These are phyloP conservation scores for Penicillium sp. DNA, from an alignment of 2,329 filamentous ascomycete genomes.

Conservation along the genomic window DNA sequence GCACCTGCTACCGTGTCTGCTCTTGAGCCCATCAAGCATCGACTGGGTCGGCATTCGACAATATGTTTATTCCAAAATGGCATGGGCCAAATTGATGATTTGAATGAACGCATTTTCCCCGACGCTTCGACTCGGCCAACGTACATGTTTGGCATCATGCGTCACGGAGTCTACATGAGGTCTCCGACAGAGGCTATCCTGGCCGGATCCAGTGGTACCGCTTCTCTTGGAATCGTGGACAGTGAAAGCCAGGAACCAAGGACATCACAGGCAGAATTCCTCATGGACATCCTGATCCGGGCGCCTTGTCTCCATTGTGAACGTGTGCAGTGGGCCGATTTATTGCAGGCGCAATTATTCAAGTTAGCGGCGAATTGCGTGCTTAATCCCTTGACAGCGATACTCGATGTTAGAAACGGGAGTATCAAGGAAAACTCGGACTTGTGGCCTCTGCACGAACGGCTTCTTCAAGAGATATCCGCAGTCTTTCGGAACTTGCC, in stretches of 20 bases:
- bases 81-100: constrained; percentile 15
- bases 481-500: constrained; percentile 11
- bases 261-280: neutral
- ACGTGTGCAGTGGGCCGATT: constrained; percentile 9
- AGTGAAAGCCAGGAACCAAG: neutral
- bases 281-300: constrained; percentile 9
- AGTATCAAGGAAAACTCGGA: constrained; percentile 6
- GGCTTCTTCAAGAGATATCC: constrained; percentile 11
- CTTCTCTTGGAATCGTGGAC: constrained; percentile 10
- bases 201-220: constrained; percentile 11
- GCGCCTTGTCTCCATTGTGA: constrained; percentile 11
- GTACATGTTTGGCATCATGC: constrained; percentile 17
- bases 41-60: constrained; percentile 12
- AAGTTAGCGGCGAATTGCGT: constrained; percentile 17
- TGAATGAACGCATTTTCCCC: constrained; percentile 10
- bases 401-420: constrained; percentile 15
- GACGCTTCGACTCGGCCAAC: constrained; percentile 6
- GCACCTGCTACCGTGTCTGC: constrained; percentile 16
- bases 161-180: constrained; percentile 15
- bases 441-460: constrained; percentile 4
- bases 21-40: constrained; percentile 13
- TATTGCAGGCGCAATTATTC: constrained; percentile 10
- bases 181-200: constrained; percentile 13
- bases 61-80: constrained; percentile 19
- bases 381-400: constrained; percentile 16